Evolutionary conservation across 2,329 filamentous ascomycete species (phyloP).

Genomic region (Aspergillus persii): DNA sequence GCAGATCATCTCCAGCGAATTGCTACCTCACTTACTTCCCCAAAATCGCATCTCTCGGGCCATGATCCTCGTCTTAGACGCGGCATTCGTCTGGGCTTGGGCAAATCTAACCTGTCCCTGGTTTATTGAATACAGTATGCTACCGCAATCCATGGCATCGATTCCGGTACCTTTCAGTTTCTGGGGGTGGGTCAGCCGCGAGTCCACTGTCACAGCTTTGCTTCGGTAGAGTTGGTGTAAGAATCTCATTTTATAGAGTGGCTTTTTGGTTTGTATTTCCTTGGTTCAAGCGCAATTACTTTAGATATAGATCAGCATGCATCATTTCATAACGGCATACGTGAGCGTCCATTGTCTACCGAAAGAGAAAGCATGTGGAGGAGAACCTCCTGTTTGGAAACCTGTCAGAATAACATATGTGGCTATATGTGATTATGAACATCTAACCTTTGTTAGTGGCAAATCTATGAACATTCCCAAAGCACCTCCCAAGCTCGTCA

Average conservation of each 20-base stretch:
- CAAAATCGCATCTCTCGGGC: neutral
- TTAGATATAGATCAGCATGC: neutral
- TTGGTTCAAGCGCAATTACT: neutral
- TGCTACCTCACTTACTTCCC: constrained; percentile 4
- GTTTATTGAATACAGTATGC: constrained; percentile 16
- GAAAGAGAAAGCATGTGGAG: neutral
- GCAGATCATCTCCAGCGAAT: constrained; percentile 4
- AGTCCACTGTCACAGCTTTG: neutral
- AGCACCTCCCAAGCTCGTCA: neutral
- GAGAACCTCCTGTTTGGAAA: neutral
- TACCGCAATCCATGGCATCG: constrained; percentile 14
- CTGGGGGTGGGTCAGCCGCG: neutral
- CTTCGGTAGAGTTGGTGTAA: neutral
- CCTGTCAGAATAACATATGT: neutral
- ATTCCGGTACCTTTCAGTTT: constrained; percentile 10
- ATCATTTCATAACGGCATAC: neutral
- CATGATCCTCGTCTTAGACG: constrained; percentile 8
- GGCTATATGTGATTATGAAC: neutral
- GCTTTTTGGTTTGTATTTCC: neutral
- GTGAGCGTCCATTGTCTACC: neutral
- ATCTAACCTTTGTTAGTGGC: neutral
- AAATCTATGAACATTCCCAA: neutral
- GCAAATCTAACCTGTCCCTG: constrained; percentile 16
- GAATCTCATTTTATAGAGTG: neutral
- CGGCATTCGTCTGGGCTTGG: constrained; percentile 10